Conservation (phyloP, 768 basidiomycete species). For the Cubamyces sp. region DNA sequence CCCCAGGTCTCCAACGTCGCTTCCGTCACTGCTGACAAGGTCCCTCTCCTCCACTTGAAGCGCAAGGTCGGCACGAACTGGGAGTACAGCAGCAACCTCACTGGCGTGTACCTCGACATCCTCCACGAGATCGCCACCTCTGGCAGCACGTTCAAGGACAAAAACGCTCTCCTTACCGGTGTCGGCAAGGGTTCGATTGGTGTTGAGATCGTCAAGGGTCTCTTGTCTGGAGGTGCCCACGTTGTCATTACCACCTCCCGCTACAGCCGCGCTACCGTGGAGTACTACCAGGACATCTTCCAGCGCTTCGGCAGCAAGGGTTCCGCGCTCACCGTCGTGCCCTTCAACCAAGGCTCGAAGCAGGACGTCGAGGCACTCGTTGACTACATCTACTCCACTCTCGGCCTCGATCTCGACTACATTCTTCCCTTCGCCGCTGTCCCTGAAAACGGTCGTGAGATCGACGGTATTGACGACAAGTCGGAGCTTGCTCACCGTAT, state of each 20-base stretch:
- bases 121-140: conserved; percentile 98
- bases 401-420: conserved; percentile 97
- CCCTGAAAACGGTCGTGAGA: conserved; percentile 98
- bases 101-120: conserved; percentile 94
- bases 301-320: conserved; percentile 94
- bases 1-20: conserved; percentile 77
- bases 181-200: conserved; percentile 99
- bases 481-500: conserved; percentile 98
- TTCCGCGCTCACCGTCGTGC: conserved; percentile 96
- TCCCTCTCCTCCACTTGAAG: conserved; percentile 95
- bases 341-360: conserved; percentile 99
- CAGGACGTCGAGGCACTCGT: conserved; percentile 98
- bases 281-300: conserved; percentile 98
- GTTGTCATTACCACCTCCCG: conserved; percentile 98
- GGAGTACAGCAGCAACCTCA: conserved; percentile 98
- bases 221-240: conserved; percentile 94
- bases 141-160: conserved; percentile 98
- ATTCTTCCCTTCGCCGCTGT: conserved; percentile 98
- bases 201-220: conserved; percentile 95
- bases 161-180: conserved; percentile 97
- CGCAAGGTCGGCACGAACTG: conserved; percentile 93
- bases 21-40: conserved; percentile 83
- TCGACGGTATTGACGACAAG: conserved; percentile 94
- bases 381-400: conserved; percentile 95
- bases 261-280: conserved; percentile 93